These are phyloP conservation scores for Neocallimastix lanati DNA, from an alignment of 192 early-diverging fungal species.

Conservation along the genomic window DNA sequence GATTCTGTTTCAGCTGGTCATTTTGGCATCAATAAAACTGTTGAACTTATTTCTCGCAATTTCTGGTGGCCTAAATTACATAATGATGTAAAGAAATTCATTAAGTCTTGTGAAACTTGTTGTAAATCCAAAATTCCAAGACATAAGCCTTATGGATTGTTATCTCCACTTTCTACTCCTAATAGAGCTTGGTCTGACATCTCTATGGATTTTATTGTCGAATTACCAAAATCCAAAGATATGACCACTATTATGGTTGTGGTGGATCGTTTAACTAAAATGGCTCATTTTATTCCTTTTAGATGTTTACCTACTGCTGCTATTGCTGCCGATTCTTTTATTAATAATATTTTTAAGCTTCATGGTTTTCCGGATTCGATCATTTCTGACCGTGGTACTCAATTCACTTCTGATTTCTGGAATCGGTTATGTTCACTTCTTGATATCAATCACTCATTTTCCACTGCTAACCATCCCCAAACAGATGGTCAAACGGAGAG, in stretches of 20 bases:
- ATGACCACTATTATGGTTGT: not conserved
- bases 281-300: not conserved
- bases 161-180: slow-evolving; percentile 13
- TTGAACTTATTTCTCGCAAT: slow-evolving; percentile 10
- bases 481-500: slow-evolving; percentile 17
- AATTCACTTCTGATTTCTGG: slow-evolving; percentile 21
- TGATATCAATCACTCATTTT: not conserved
- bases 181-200: slow-evolving; percentile 16
- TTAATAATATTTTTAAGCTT: slow-evolving; percentile 6
- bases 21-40: slow-evolving; percentile 13
- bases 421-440: slow-evolving; percentile 5
- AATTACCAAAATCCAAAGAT: slow-evolving; percentile 4
- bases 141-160: slow-evolving; percentile 15
- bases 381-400: slow-evolving; percentile 19
- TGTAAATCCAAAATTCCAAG: slow-evolving; percentile 8
- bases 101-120: slow-evolving; percentile 13
- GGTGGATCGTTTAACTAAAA: slow-evolving; percentile 8
- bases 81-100: slow-evolving; percentile 11
- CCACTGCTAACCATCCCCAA: slow-evolving; percentile 7
- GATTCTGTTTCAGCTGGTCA: slow-evolving; percentile 13
- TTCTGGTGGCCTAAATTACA: slow-evolving; percentile 16
- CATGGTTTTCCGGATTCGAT: slow-evolving; percentile 20
- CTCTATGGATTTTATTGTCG: slow-evolving; percentile 24
- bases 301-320: too few species aligned
- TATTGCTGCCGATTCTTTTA: not conserved